phyloP scores from a whole-genome alignment of 495 filamentous ascomycete species.

The Penicillium paxilli region DNA sequence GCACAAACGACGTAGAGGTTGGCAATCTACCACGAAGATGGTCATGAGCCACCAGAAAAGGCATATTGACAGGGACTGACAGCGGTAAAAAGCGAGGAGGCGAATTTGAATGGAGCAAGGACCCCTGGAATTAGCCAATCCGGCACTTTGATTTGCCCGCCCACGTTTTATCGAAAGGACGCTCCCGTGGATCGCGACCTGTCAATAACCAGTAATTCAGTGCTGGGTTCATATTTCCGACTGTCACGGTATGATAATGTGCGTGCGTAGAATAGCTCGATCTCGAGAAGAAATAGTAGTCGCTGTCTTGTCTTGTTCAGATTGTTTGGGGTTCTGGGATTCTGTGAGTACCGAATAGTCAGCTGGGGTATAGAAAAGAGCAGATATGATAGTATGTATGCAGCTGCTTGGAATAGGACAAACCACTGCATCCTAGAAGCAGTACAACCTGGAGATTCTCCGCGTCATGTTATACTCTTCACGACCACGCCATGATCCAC shows the following conservation, averaged over 20 bases:
- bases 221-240: background rate
- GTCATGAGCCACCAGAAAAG: conserved; percentile 7
- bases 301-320: too few species aligned
- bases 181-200: conserved; percentile 20
- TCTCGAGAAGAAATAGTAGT: too few species aligned
- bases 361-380: too few species aligned
- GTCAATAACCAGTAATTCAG: conserved; percentile 9
- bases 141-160: conserved; percentile 12
- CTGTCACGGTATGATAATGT: background rate
- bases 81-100: conserved; percentile 10
- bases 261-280: too few species aligned
- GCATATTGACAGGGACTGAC: conserved; percentile 11
- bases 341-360: too few species aligned
- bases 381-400: background rate
- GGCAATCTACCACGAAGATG: conserved; percentile 2
- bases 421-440: background rate
- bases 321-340: too few species aligned
- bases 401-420: background rate
- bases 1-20: conserved; percentile 9
- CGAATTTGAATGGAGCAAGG: conserved; percentile 13
- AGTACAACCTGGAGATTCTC: background rate
- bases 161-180: conserved; percentile 10
- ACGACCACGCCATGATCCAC: conserved; percentile 13
- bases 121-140: background rate
- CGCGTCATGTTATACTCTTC: conserved; percentile 12